These are phyloP conservation scores for Phytophthora cactorum DNA, from an alignment of 352 stramenopile genomes.

Conservation along the genomic window DNA sequence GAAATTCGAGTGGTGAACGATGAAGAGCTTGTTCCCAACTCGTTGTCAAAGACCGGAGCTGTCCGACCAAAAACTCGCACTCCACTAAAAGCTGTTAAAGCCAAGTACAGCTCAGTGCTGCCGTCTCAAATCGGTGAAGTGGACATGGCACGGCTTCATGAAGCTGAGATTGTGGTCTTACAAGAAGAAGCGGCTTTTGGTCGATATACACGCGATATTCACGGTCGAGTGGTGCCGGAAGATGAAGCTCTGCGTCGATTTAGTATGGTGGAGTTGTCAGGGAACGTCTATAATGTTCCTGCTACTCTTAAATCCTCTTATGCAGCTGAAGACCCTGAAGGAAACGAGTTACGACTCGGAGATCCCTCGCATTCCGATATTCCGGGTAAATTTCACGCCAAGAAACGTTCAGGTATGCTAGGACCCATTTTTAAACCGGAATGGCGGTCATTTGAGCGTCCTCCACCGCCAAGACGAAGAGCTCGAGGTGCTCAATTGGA, in stretches of 20 bases:
- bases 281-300: conserved; percentile 47
- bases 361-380: conserved; percentile 17
- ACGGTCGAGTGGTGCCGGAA: conserved; percentile 74
- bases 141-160: conserved; percentile 82
- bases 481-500: conserved; percentile 78
- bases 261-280: conserved; percentile 68
- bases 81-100: conserved; percentile 11
- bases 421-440: conserved; percentile 72
- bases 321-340: conserved; percentile 22
- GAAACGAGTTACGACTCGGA: conserved; percentile 6
- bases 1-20: conserved; percentile 88
- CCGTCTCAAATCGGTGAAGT: conserved; percentile 85
- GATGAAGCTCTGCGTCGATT: conserved; percentile 57
- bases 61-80: conserved; percentile 21
- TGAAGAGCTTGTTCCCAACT: conserved; percentile 68
- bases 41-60: conserved; percentile 17
- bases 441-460: conserved; percentile 35
- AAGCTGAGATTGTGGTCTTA: conserved; percentile 71
- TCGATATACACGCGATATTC: conserved; percentile 66
- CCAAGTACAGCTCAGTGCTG: conserved; percentile 31
- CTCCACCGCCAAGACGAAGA: conserved; percentile 48
- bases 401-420: conserved; percentile 75
- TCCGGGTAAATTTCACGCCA: conserved; percentile 46
- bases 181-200: conserved; percentile 75
- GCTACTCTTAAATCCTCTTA: conserved; percentile 15